Percentiles rank a stretch among this genome's conserved stretches.
Evolutionary conservation across 1,284 basidiomycete genomes (phyloP).

Genomic region (Tremellales sp.): DNA sequence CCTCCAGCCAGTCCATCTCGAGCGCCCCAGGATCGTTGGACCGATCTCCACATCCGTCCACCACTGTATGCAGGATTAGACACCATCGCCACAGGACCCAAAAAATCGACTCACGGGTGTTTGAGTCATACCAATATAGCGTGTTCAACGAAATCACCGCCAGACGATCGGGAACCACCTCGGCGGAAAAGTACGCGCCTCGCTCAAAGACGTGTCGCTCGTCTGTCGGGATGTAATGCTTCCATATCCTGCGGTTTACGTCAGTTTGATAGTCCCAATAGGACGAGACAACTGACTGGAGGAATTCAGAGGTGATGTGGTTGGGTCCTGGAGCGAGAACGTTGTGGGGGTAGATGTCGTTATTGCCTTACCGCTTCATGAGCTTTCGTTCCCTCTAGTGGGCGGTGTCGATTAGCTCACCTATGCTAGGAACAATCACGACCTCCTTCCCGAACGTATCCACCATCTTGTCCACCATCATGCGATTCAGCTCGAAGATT

Average conservation of each 20-base stretch:
- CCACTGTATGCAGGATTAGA: slow-evolving; percentile 50
- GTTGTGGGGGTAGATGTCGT: slow-evolving; percentile 80
- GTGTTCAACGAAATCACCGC: slow-evolving; percentile 87
- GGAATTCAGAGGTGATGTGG: slow-evolving; percentile 68
- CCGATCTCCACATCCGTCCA: slow-evolving; percentile 62
- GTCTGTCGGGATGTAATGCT: slow-evolving; percentile 74
- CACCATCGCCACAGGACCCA: slow-evolving; percentile 52
- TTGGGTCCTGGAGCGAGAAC: slow-evolving; percentile 64
- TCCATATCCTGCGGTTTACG: slow-evolving; percentile 64
- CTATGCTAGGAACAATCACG: slow-evolving; percentile 78
- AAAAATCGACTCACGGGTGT: slow-evolving; percentile 61
- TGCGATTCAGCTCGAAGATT: slow-evolving; percentile 72
- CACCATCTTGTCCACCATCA: slow-evolving; percentile 67
- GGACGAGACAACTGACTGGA: slow-evolving; percentile 53
- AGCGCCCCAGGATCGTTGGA: slow-evolving; percentile 70
- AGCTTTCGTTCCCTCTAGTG: slow-evolving; percentile 19
- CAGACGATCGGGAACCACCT: slow-evolving; percentile 71
- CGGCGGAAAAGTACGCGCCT: slow-evolving; percentile 78
- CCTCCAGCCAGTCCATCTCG: slow-evolving; percentile 85
- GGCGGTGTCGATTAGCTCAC: too few species aligned
- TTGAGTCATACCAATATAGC: slow-evolving; percentile 87
- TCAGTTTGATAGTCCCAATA: not conserved
- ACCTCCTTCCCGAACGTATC: slow-evolving; percentile 67
- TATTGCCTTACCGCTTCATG: slow-evolving; percentile 63
- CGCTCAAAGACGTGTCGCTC: slow-evolving; percentile 75